Evolutionary conservation across 192 early-diverging fungal genomes (phyloP).

Genomic region (Spizellomyces punctatus): DNA sequence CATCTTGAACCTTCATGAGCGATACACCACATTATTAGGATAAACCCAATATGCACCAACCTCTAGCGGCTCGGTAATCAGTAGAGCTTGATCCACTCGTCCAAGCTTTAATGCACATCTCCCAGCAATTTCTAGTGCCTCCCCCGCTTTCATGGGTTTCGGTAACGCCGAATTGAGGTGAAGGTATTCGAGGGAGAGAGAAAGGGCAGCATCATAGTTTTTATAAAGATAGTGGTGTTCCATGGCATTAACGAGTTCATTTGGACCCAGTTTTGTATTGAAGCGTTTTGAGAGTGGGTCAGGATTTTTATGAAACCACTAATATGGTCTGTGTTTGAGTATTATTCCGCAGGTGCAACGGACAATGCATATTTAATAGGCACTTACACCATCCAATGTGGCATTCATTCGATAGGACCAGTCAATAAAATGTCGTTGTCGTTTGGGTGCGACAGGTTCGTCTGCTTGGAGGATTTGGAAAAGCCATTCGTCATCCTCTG

Average conservation of each 20-base stretch:
- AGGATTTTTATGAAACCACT: not conserved
- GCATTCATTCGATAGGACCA: conserved; percentile 16
- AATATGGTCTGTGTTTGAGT: not conserved
- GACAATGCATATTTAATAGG: too few relatives aligned
- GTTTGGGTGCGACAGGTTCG: not conserved
- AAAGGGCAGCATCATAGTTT: not conserved
- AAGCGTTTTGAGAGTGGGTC: not conserved
- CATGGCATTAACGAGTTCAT: conserved; percentile 16
- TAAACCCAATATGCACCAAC: not conserved
- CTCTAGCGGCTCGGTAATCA: not conserved
- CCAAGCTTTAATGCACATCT: conserved; percentile 4
- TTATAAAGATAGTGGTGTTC: conserved; percentile 17
- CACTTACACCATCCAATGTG: conserved; percentile 17
- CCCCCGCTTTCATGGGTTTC: conserved; percentile 14
- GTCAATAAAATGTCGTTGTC: conserved; percentile 24
- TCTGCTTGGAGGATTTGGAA: conserved; percentile 3
- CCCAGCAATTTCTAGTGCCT: conserved; percentile 20
- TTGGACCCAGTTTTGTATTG: conserved; percentile 9
- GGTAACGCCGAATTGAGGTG: not conserved
- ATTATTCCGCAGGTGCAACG: not conserved
- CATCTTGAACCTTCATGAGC: too few relatives aligned
- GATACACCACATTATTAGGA: too few relatives aligned
- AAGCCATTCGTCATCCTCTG: conserved; percentile 24
- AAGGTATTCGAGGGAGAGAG: conserved; percentile 3
- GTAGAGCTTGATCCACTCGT: not conserved